A percentile compares a stretch with the other conserved stretches of the same genome.
phyloP scores from a whole-genome alignment of 495 filamentous ascomycete species.

The Viridothelium virens region DNA sequence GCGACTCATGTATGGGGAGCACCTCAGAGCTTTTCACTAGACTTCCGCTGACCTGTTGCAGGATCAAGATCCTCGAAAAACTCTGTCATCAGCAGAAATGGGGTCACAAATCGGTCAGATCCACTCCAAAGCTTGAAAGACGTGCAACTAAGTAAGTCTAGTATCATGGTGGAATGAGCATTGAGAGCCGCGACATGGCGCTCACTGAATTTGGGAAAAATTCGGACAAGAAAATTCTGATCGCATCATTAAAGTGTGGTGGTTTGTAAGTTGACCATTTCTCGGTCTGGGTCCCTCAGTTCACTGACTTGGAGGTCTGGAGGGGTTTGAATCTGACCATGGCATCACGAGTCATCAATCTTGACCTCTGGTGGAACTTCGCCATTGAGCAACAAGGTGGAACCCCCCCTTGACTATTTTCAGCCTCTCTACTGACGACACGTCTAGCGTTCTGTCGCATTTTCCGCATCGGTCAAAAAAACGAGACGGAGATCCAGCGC shows the following conservation, averaged over 20 bases:
- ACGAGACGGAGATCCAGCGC: constrained; percentile 47
- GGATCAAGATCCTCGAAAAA: constrained; percentile 26
- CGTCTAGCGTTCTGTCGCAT: constrained; percentile 51
- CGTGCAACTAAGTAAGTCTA: background rate
- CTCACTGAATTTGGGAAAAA: constrained; percentile 30
- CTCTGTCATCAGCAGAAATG: constrained; percentile 20
- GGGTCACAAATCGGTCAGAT: background rate
- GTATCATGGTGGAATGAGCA: constrained; percentile 32
- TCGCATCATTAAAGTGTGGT: constrained; percentile 34
- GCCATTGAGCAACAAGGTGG: constrained; percentile 20
- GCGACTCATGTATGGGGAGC: constrained; percentile 18
- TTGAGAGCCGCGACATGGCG: constrained; percentile 24
- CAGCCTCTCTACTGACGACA: constrained; percentile 1
- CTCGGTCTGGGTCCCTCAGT: background rate
- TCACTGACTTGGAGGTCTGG: background rate
- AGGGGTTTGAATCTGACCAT: constrained; percentile 37
- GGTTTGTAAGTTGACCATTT: constrained; percentile 24
- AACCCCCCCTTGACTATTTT: background rate
- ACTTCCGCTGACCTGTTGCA: background rate
- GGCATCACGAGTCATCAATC: constrained; percentile 38
- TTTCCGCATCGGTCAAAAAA: constrained; percentile 53
- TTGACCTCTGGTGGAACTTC: constrained; percentile 35
- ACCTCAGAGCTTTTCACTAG: background rate
- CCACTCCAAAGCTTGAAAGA: background rate
- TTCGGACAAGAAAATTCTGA: constrained; percentile 25